phyloP scores from a whole-genome alignment of 2,329 filamentous ascomycete species.

The Nothopassalora personata region DNA sequence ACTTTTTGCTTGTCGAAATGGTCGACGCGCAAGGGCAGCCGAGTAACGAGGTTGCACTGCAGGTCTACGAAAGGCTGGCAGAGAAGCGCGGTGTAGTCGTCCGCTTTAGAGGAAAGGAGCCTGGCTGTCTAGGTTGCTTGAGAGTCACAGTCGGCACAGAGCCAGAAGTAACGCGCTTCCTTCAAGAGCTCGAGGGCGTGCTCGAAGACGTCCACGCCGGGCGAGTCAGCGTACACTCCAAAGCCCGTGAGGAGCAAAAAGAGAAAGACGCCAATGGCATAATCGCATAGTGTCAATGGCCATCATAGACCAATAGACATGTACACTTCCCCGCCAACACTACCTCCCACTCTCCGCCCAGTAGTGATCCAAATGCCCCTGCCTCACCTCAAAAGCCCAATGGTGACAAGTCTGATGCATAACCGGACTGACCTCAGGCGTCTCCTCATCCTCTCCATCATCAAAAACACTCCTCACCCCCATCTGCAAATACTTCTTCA shows the following conservation, averaged over 20 bases:
- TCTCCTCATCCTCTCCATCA: slow-evolving; percentile 38
- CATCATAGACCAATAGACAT: background rate
- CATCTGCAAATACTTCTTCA: slow-evolving; percentile 48
- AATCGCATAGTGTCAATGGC: slow-evolving; percentile 32
- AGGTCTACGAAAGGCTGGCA: slow-evolving; percentile 78
- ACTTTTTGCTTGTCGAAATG: slow-evolving; percentile 89
- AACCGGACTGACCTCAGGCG: slow-evolving; percentile 47
- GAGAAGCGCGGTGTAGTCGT: slow-evolving; percentile 87
- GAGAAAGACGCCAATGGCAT: slow-evolving; percentile 48
- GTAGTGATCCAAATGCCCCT: slow-evolving; percentile 46
- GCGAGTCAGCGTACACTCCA: slow-evolving; percentile 24
- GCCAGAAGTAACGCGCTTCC: slow-evolving; percentile 72
- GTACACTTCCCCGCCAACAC: background rate
- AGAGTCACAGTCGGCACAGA: slow-evolving; percentile 91
- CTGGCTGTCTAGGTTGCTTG: slow-evolving; percentile 81
- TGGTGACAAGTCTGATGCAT: slow-evolving; percentile 46
- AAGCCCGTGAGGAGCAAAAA: slow-evolving; percentile 38
- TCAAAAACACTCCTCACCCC: slow-evolving; percentile 49
- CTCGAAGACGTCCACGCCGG: slow-evolving; percentile 46
- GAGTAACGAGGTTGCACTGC: slow-evolving; percentile 71
- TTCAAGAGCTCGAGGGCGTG: slow-evolving; percentile 59
- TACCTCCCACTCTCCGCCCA: slow-evolving; percentile 33
- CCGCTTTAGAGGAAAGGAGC: slow-evolving; percentile 86
- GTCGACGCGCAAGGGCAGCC: slow-evolving; percentile 66
- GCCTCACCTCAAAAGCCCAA: slow-evolving; percentile 26